phyloP scores from a whole-genome alignment of 73 alveolate species.

The Stentor coeruleus region DNA sequence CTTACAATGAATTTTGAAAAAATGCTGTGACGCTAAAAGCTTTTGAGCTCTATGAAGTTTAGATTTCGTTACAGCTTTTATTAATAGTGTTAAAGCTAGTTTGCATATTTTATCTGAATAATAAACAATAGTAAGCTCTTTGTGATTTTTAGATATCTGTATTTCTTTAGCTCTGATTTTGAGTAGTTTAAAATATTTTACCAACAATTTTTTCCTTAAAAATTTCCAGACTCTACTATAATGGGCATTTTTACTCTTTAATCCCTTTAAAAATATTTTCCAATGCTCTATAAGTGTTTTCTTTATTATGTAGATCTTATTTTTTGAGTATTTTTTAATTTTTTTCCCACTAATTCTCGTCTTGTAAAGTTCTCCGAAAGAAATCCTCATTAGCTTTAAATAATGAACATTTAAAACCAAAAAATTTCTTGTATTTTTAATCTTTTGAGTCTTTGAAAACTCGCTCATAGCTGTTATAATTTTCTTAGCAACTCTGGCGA shows the following conservation, averaged over 20 bases:
- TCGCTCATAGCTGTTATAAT: neutral
- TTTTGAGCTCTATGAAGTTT: neutral
- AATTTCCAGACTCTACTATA: neutral
- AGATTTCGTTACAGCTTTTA: neutral
- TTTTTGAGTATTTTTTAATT: no score
- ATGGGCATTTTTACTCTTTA: neutral
- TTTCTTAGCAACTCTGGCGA: neutral
- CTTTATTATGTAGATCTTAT: no score
- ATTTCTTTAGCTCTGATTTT: neutral
- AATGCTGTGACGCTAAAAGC: neutral
- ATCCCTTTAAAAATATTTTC: neutral
- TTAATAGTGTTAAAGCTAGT: neutral
- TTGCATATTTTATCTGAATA: neutral
- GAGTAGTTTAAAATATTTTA: no score
- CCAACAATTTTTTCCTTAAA: neutral
- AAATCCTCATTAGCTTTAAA: neutral
- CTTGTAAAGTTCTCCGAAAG: neutral
- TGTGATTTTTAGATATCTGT: neutral
- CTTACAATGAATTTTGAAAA: no score
- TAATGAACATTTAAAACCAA: neutral
- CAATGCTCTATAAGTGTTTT: neutral
- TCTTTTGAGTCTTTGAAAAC: neutral
- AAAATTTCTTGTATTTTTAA: neutral
- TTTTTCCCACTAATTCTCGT: no score
- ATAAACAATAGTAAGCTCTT: neutral